A percentile compares a stretch with the other conserved stretches of the same genome.
phyloP scores from a whole-genome alignment of 441 rosid species.

The Raphanus hybrid region DNA sequence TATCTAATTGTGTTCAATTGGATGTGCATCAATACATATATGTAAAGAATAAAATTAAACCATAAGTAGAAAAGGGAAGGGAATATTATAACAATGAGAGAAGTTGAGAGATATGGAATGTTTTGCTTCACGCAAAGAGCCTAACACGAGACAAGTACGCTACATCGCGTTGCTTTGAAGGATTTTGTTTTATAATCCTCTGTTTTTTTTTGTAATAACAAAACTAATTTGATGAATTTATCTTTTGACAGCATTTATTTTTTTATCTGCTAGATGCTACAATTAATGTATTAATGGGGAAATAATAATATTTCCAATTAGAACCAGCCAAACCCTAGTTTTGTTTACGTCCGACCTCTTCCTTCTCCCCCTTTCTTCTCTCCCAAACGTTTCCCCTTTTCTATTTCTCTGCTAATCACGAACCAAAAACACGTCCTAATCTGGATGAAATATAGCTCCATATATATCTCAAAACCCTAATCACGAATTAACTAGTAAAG shows the following conservation, averaged over 20 bases:
- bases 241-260: background rate
- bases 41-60: slow-evolving; percentile 4
- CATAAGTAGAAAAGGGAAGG: slow-evolving; percentile 26
- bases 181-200: background rate
- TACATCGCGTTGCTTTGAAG: slow-evolving; percentile 35
- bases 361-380: slow-evolving; percentile 20
- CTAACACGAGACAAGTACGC: slow-evolving; percentile 43
- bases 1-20: background rate
- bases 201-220: slow-evolving; percentile 23
- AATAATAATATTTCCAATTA: slow-evolving; percentile 24
- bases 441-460: slow-evolving; percentile 4
- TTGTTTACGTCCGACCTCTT: slow-evolving; percentile 37
- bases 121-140: slow-evolving; percentile 48
- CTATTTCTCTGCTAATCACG: background rate
- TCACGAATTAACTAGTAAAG: slow-evolving; percentile 14
- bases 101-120: slow-evolving; percentile 32
- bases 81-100: slow-evolving; percentile 15
- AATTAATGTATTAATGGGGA: slow-evolving; percentile 9
- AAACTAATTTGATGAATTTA: slow-evolving; percentile 6
- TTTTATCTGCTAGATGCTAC: slow-evolving; percentile 6
- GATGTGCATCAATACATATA: background rate
- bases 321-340: slow-evolving; percentile 44
- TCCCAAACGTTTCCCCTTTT: slow-evolving; percentile 25
- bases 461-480: slow-evolving; percentile 28
- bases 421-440: slow-evolving; percentile 14